phyloP scores from a whole-genome alignment of 441 rosid species.

The Macaranga tanarius region DNA sequence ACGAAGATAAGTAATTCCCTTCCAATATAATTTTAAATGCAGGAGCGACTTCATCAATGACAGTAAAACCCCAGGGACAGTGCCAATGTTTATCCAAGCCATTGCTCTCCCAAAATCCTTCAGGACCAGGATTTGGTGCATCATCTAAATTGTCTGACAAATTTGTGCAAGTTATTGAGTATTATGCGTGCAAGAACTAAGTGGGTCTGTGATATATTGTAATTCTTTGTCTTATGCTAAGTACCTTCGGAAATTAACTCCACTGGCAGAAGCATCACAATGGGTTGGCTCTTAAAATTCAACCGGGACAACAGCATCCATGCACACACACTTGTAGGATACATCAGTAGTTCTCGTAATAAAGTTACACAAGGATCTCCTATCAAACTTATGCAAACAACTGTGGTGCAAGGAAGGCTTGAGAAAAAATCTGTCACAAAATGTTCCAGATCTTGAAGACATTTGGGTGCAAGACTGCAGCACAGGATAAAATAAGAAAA shows the following conservation, averaged over 20 bases:
- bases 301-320: slow-evolving; percentile 80
- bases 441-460: slow-evolving; percentile 61
- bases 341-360: slow-evolving; percentile 51
- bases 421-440: slow-evolving; percentile 57
- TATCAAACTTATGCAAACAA: slow-evolving; percentile 74
- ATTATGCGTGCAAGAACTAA: slow-evolving; percentile 1
- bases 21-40: slow-evolving; percentile 73
- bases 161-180: background rate
- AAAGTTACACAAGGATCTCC: slow-evolving; percentile 54
- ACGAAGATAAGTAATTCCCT: slow-evolving; percentile 65
- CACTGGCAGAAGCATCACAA: slow-evolving; percentile 78
- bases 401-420: slow-evolving; percentile 62
- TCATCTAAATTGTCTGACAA: slow-evolving; percentile 40
- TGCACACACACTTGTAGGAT: slow-evolving; percentile 54
- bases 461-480: slow-evolving; percentile 78
- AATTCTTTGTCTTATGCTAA: background rate
- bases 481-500: slow-evolving; percentile 25
- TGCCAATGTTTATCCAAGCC: slow-evolving; percentile 55
- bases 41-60: slow-evolving; percentile 79
- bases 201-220: background rate
- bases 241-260: slow-evolving; percentile 72
- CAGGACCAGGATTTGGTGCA: slow-evolving; percentile 35
- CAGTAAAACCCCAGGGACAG: slow-evolving; percentile 82
- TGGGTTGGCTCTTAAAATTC: slow-evolving; percentile 58
- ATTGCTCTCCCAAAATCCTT: slow-evolving; percentile 33